Evolutionary conservation across 2,329 filamentous ascomycete species (phyloP).

Genomic region (Cytospora paraplurivora): DNA sequence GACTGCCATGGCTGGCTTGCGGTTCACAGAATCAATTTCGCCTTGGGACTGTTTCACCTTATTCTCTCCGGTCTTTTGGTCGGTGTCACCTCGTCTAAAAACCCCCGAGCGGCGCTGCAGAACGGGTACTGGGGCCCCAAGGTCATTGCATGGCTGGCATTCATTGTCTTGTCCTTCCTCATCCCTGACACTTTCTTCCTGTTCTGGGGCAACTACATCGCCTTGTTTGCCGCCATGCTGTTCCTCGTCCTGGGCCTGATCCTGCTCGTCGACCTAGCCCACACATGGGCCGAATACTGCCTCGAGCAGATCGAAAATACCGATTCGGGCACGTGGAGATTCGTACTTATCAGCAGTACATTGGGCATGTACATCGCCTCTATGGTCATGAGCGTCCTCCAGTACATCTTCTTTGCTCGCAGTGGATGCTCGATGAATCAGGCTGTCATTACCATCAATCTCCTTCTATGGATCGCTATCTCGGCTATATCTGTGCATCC

Average conservation of each 20-base stretch:
- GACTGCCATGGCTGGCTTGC: constrained; percentile 95
- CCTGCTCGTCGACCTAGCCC: constrained; percentile 89
- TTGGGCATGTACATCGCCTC: constrained; percentile 91
- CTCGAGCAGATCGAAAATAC: constrained; percentile 88
- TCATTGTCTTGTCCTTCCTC: constrained; percentile 90
- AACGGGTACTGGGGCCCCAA: constrained; percentile 99
- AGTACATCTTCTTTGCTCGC: constrained; percentile 94
- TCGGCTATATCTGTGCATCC: constrained; percentile 89
- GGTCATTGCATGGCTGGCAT: constrained; percentile 81
- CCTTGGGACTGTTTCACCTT: constrained; percentile 90
- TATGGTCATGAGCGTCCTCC: constrained; percentile 90
- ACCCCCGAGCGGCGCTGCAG: constrained; percentile 84
- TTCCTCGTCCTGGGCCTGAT: constrained; percentile 93
- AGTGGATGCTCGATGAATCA: constrained; percentile 92
- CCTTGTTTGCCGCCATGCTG: constrained; percentile 83
- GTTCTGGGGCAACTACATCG: constrained; percentile 93
- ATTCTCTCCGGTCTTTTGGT: constrained; percentile 82
- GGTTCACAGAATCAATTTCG: constrained; percentile 97
- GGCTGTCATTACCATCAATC: constrained; percentile 90
- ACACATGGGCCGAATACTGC: constrained; percentile 97
- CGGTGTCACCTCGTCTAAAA: constrained; percentile 83
- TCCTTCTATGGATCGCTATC: constrained; percentile 78
- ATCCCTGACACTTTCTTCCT: constrained; percentile 95
- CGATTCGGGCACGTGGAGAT: constrained; percentile 83
- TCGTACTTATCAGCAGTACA: constrained; percentile 86